A percentile compares a stretch with the other conserved stretches of the same genome.
Conservation (phyloP, 2,329 filamentous ascomycete genomes). For the Aspergillus texensis region DNA sequence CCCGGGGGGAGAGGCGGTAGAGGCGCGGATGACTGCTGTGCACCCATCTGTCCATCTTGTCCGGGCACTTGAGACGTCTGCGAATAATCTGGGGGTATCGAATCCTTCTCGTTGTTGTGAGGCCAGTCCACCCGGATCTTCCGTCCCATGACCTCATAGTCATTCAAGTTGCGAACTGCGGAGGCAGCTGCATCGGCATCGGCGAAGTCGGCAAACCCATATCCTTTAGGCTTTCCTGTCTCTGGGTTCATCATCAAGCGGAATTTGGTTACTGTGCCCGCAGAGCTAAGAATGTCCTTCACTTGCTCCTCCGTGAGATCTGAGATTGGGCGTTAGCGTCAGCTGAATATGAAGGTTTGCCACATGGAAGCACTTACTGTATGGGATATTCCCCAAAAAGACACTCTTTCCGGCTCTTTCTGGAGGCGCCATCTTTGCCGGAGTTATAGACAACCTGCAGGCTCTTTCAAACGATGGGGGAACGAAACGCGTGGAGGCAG, state of each 20-base stretch:
- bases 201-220: conserved; percentile 94
- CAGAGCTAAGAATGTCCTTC: conserved; percentile 86
- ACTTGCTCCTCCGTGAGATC: conserved; percentile 96
- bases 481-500: neutral
- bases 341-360: neutral
- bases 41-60: conserved; percentile 40
- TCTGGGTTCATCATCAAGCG: conserved; percentile 94
- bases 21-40: conserved; percentile 52
- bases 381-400: conserved; percentile 63
- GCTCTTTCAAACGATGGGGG: neutral
- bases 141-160: conserved; percentile 91
- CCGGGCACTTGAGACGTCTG: conserved; percentile 40
- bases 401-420: conserved; percentile 50
- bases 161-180: conserved; percentile 92
- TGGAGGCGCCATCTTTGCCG: conserved; percentile 42
- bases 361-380: conserved; percentile 65
- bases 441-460: neutral
- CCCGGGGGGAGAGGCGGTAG: conserved; percentile 84
- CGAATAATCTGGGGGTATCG: conserved; percentile 56
- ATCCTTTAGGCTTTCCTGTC: conserved; percentile 91
- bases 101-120: conserved; percentile 80
- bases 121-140: conserved; percentile 95
- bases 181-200: conserved; percentile 91
- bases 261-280: conserved; percentile 88
- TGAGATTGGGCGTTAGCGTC: conserved; percentile 45